Percentiles rank a stretch among this genome's conserved stretches.
These are phyloP conservation scores for Chimonanthus salicifolius DNA, from an alignment of 164 flowering plant species.

Conservation along the genomic window DNA sequence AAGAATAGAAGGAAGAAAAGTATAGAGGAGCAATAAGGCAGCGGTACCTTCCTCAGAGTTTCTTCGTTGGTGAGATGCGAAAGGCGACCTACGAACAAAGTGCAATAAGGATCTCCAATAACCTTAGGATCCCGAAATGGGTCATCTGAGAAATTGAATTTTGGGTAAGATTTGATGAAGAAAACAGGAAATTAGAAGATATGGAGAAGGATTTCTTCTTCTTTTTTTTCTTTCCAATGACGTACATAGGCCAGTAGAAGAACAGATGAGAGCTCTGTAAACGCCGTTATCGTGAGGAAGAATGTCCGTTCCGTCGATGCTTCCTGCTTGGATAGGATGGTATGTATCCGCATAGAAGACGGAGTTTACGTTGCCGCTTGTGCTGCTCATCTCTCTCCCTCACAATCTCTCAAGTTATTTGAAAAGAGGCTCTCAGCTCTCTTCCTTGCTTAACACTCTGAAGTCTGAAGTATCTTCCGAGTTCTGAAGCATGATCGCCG, in stretches of 20 bases:
- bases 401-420: neutral
- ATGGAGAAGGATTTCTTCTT: neutral
- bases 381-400: constrained; percentile 3
- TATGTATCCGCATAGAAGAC: constrained; percentile 80
- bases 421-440: neutral
- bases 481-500: too few species aligned
- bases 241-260: constrained; percentile 76
- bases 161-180: constrained; percentile 4
- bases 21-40: neutral
- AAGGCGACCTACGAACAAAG: constrained; percentile 78
- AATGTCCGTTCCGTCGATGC: constrained; percentile 90
- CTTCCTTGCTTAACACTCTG: too few species aligned
- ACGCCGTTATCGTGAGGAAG: constrained; percentile 86
- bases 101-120: constrained; percentile 79
- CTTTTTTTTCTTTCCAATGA: neutral
- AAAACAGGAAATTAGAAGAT: neutral
- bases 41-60: constrained; percentile 54
- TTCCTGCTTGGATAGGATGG: constrained; percentile 94
- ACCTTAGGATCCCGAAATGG: constrained; percentile 84
- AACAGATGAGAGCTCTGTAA: constrained; percentile 83
- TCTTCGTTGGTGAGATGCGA: constrained; percentile 69
- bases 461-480: too few species aligned
- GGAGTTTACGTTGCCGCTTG: constrained; percentile 33
- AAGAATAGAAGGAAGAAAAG: neutral
- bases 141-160: constrained; percentile 49